Evolutionary conservation across 768 basidiomycete species (phyloP), one percentile per base, ranked within the genome.

Genomic region (Rhizopogon salebrosus): DNA sequence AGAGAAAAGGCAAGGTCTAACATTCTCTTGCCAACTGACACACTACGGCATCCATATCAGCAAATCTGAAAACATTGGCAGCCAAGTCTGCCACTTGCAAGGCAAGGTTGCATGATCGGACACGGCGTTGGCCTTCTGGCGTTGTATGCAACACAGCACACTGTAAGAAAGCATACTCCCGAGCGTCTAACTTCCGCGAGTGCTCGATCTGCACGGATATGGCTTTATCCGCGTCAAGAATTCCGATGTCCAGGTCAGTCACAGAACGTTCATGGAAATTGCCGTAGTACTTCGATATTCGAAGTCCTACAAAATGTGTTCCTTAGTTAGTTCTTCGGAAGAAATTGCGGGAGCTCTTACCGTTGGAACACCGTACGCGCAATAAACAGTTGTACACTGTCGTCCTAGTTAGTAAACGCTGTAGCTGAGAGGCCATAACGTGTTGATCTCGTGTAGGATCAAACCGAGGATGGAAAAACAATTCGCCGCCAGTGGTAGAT

Each of bases 401-500:
- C 58, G 79, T 84, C 23, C 92, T 77, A 2, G 75, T 72, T 27
- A 92, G 62, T 6, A 95, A 63, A 18, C 90, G 77, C 51, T 75
- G 75, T 20, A 98, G 63, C 60, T 98, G 90, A n/a, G 85, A 86
- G n/a, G 77, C 70, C 11, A 99, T 61, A 5, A 82, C 72, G 7
- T 72, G 61, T 7, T 76, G 76, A 64, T 97, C 93, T 45, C 87
- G 79, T 6, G 69, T 65, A 3, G 81, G 77, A 49, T 86, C 79
- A 65, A 92, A 99, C n/a, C 90, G 80, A 8, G 95, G 97, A 62
- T 95, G 89, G 73, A 87, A 95, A 70, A 88, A 95, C 1, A 95
- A 61, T 53, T 94, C 92, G 18, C 97, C 97, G 13, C 97, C 97
- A 6, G 92, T 92, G 10, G 83, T 64, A 0, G 83, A 83, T 0